Conservation (phyloP, 169 alveolate genomes). For the Plasmodium vivax region DNA sequence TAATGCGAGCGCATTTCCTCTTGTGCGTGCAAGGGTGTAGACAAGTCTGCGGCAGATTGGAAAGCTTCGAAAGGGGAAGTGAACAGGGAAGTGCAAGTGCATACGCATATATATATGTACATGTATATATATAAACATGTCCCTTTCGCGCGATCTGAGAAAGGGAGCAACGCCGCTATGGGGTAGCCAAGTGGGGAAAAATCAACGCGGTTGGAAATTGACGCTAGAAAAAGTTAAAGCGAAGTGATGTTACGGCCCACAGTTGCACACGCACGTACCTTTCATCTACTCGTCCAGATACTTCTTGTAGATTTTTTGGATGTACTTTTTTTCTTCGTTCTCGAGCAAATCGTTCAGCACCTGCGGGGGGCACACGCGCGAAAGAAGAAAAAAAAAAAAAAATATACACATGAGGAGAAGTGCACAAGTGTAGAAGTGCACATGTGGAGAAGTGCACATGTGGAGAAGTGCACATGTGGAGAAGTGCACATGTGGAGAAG, state of each 20-base stretch:
- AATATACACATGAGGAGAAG: background rate
- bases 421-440: background rate
- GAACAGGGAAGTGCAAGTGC: background rate
- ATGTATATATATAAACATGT: background rate
- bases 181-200: background rate
- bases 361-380: background rate
- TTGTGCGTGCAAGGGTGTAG: background rate
- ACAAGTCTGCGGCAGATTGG: background rate
- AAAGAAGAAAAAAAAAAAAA: background rate
- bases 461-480: too few species aligned
- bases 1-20: background rate
- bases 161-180: background rate
- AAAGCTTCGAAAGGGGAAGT: background rate
- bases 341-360: constrained; percentile 59
- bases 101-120: background rate
- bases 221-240: background rate
- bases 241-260: background rate
- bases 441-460: background rate
- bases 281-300: constrained; percentile 34
- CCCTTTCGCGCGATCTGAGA: background rate
- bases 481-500: background rate
- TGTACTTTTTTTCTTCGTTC: constrained; percentile 54
- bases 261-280: background rate
- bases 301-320: constrained; percentile 52
- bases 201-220: background rate